Conservation (phyloP, 129 eudicot species). For the Artemisia tridentata region DNA sequence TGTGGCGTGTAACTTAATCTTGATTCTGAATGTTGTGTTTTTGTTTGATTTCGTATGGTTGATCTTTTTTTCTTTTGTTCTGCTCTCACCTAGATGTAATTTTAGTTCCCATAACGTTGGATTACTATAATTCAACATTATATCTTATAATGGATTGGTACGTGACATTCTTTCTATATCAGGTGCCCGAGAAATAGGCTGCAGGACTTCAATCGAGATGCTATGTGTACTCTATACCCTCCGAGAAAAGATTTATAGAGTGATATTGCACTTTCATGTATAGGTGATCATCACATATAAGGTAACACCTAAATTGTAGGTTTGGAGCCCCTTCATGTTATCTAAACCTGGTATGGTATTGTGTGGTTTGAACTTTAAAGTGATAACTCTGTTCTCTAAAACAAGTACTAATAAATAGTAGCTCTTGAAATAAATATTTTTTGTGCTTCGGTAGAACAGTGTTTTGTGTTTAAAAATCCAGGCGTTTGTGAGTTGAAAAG, state of each 20-base stretch:
- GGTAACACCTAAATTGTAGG: conserved; percentile 26
- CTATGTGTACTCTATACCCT: conserved; percentile 17
- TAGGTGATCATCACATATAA: conserved; percentile 21
- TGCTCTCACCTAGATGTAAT: too few species aligned
- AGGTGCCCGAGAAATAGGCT: conserved; percentile 32
- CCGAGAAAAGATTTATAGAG: conserved; percentile 17
- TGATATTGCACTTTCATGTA: conserved; percentile 27
- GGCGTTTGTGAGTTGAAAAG: too few species aligned
- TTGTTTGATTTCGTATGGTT: neutral
- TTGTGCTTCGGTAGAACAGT: too few species aligned
- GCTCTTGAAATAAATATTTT: neutral
- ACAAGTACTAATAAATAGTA: conserved; percentile 4
- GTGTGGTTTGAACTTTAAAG: conserved; percentile 16
- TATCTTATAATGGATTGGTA: neutral
- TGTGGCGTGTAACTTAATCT: neutral
- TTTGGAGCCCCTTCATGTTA: conserved; percentile 4
- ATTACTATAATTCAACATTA: neutral
- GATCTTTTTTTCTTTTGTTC: neutral
- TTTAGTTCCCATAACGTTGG: too few species aligned
- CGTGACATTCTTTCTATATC: conserved; percentile 9
- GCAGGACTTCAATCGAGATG: conserved; percentile 17
- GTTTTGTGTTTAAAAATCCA: too few species aligned
- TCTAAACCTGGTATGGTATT: conserved; percentile 16
- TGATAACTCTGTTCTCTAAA: conserved; percentile 8
- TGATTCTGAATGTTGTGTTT: too few species aligned